Percentiles rank a stretch among this genome's conserved stretches.
Evolutionary conservation across 2,329 filamentous ascomycete genomes (phyloP).

Genomic region (Pyrenochaeta sp.): DNA sequence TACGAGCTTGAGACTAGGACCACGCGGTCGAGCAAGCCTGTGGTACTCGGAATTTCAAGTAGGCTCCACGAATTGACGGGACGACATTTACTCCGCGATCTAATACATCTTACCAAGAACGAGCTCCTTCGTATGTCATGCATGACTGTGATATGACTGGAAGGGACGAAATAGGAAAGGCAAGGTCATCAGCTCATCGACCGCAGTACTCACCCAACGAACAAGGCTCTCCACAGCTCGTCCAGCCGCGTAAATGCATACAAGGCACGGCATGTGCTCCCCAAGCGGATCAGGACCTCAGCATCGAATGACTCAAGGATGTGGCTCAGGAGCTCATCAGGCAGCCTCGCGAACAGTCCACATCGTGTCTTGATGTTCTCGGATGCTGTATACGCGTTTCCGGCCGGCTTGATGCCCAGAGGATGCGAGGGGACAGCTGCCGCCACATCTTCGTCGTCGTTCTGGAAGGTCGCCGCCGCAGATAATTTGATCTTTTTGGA

Average conservation of each 20-base stretch:
- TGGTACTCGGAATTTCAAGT: not conserved
- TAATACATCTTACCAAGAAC: conserved; percentile 3
- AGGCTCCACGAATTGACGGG: too few species aligned
- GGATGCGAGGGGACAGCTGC: conserved; percentile 78
- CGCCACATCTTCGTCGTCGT: conserved; percentile 50
- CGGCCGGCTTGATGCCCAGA: conserved; percentile 83
- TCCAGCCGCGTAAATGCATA: conserved; percentile 86
- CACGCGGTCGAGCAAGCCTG: not conserved
- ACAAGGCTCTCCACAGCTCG: conserved; percentile 88
- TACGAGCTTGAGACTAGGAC: not conserved
- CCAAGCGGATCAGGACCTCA: conserved; percentile 68
- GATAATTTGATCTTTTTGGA: conserved; percentile 46
- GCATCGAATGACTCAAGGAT: conserved; percentile 79
- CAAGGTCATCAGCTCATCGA: conserved; percentile 7
- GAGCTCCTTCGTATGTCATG: conserved; percentile 1
- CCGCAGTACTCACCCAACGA: conserved; percentile 75
- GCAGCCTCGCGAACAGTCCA: conserved; percentile 72
- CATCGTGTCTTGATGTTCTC: conserved; percentile 72
- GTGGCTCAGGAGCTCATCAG: conserved; percentile 81
- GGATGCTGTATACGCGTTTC: conserved; percentile 76
- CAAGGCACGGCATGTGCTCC: conserved; percentile 82
- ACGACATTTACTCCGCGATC: not conserved
- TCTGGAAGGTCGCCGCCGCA: conserved; percentile 23
- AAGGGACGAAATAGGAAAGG: conserved; percentile 9
- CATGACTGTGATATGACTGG: conserved; percentile 13